Evolutionary conservation across 2,329 filamentous ascomycete genomes (phyloP).

Genomic region (Teratosphaeria destructans): DNA sequence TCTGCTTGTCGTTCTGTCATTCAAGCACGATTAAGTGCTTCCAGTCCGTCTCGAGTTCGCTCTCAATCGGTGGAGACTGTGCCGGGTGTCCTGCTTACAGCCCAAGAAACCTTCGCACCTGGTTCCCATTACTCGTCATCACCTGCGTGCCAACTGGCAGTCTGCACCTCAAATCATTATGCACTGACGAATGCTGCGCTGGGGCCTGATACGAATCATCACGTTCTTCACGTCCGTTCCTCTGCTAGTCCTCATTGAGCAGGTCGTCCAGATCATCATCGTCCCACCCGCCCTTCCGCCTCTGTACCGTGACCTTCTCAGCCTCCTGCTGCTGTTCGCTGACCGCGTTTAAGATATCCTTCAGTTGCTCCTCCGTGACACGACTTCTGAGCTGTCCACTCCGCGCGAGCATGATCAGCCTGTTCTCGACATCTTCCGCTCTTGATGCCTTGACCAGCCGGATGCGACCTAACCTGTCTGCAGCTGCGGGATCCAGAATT

Average conservation of each 20-base stretch:
- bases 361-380: slow-evolving; percentile 86
- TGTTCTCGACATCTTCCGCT: slow-evolving; percentile 81
- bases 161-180: background rate
- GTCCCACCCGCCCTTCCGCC: slow-evolving; percentile 76
- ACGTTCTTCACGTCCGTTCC: background rate
- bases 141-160: too few species aligned
- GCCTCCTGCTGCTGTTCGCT: slow-evolving; percentile 61
- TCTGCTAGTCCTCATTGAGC: slow-evolving; percentile 39
- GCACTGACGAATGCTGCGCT: background rate
- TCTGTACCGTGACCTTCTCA: slow-evolving; percentile 76
- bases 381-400: slow-evolving; percentile 77
- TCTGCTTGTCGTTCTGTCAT: too few species aligned
- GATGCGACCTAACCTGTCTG: slow-evolving; percentile 87
- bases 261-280: slow-evolving; percentile 68
- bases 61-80: too few species aligned
- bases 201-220: background rate
- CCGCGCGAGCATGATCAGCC: slow-evolving; percentile 83
- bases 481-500: slow-evolving; percentile 88
- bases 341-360: slow-evolving; percentile 77
- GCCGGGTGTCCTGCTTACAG: too few species aligned
- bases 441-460: slow-evolving; percentile 89
- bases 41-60: too few species aligned
- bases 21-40: too few species aligned
- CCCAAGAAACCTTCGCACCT: too few species aligned
- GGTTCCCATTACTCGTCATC: too few species aligned